Conservation (phyloP, 176 grass and related monocot genomes). For the Lolium rigidum region DNA sequence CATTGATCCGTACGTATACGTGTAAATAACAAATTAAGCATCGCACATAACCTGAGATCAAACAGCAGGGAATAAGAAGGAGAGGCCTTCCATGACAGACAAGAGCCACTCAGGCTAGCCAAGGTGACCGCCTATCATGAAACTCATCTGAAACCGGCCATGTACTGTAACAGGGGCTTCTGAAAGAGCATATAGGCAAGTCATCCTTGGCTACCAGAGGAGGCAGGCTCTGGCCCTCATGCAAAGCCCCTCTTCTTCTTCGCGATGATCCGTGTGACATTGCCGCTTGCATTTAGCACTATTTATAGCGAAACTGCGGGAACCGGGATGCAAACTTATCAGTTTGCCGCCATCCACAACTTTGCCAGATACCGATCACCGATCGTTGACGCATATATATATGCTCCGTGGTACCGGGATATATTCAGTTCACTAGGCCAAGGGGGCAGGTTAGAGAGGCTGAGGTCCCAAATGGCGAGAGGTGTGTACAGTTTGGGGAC, state of each 20-base stretch:
- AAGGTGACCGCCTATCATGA: constrained; percentile 66
- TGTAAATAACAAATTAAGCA: not conserved
- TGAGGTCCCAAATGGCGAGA: constrained; percentile 2
- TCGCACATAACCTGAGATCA: not conserved
- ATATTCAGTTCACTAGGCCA: constrained; percentile 38
- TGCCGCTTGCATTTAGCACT: not conserved
- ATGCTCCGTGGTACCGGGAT: not conserved
- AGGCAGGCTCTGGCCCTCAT: constrained; percentile 51
- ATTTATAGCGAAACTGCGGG: constrained; percentile 43
- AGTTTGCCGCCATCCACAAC: not conserved
- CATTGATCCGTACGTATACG: not conserved
- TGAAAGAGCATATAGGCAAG: constrained; percentile 57
- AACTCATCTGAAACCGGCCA: constrained; percentile 28
- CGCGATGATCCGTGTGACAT: not conserved
- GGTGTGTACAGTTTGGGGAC: not conserved
- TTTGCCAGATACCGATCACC: constrained; percentile 8
- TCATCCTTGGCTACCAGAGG: constrained; percentile 74
- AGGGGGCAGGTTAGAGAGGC: not conserved
- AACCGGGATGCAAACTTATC: not conserved
- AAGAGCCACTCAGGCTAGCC: constrained; percentile 65
- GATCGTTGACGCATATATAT: not conserved
- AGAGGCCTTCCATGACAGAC: constrained; percentile 53
- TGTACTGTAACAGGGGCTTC: not conserved
- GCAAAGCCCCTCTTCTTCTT: constrained; percentile 56
- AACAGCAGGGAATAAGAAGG: constrained; percentile 39